phyloP scores from a whole-genome alignment of 495 filamentous ascomycete genomes.

The Talaromyces borbonicus region DNA sequence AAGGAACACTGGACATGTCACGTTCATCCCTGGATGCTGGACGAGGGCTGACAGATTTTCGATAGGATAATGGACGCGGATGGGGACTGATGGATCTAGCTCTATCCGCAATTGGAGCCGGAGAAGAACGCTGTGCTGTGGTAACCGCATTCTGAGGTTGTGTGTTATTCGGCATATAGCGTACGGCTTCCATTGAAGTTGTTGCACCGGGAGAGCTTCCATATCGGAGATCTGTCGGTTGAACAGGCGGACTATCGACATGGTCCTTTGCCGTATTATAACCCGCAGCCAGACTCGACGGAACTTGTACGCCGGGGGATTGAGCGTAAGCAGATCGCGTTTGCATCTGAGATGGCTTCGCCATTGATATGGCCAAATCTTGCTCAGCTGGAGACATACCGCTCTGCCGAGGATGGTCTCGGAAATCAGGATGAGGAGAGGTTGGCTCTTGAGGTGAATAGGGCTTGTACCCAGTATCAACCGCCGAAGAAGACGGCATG shows the following conservation, averaged over 20 bases:
- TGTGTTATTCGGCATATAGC: constrained; percentile 3
- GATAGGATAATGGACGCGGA: constrained; percentile 45
- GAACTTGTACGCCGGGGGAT: constrained; percentile 38
- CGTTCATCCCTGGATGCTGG: constrained; percentile 46
- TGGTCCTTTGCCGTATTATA: constrained; percentile 44
- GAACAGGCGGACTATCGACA: not conserved
- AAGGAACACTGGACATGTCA: constrained; percentile 58
- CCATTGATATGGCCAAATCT: constrained; percentile 45
- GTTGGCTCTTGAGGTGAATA: constrained; percentile 25
- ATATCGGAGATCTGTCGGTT: constrained; percentile 13
- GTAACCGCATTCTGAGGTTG: constrained; percentile 18
- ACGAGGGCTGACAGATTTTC: constrained; percentile 71
- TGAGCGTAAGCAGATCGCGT: constrained; percentile 21
- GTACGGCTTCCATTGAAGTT: not conserved
- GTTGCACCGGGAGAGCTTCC: constrained; percentile 3
- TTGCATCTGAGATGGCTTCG: constrained; percentile 6
- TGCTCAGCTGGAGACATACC: constrained; percentile 24
- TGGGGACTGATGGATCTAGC: constrained; percentile 49
- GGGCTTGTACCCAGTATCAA: constrained; percentile 22
- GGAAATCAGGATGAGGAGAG: constrained; percentile 10
- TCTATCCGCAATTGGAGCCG: constrained; percentile 19
- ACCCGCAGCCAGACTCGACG: constrained; percentile 59
- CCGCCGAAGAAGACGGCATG: constrained; percentile 19
- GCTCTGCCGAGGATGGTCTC: not conserved
- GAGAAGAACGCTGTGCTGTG: constrained; percentile 32